Evolutionary conservation across 345 rosid genomes (phyloP).

Genomic region (Euphorbia tirucalli): DNA sequence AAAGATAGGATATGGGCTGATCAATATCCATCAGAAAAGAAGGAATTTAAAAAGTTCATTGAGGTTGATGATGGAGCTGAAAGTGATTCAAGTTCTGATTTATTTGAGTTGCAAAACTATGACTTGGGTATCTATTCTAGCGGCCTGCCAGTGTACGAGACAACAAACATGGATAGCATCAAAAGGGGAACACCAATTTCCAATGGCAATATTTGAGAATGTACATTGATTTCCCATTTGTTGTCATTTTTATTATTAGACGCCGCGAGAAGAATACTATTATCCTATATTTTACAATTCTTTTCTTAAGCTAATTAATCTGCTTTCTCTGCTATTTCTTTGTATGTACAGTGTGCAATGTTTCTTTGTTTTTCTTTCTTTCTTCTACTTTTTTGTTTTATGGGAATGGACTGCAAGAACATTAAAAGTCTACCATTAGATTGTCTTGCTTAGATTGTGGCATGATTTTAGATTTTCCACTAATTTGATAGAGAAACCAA

Average conservation of each 20-base stretch:
- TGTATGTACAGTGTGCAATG: conserved; percentile 20
- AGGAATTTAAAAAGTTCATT: conserved; percentile 34
- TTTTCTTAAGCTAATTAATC: not conserved
- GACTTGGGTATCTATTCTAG: conserved; percentile 58
- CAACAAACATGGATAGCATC: conserved; percentile 69
- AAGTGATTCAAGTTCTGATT: conserved; percentile 95
- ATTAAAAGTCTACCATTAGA: conserved; percentile 7
- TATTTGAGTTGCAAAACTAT: conserved; percentile 83
- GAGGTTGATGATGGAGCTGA: conserved; percentile 63
- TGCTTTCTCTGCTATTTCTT: not conserved
- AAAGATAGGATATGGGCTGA: conserved; percentile 35
- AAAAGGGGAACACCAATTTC: conserved; percentile 64
- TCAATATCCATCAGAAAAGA: conserved; percentile 9
- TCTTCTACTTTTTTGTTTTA: not conserved
- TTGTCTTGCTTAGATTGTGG: conserved; percentile 23
- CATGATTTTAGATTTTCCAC: conserved; percentile 22
- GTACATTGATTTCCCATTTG: conserved; percentile 9
- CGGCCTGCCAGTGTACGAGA: conserved; percentile 88
- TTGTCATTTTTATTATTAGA: conserved; percentile 1
- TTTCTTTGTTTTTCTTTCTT: conserved; percentile 1
- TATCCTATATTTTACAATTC: conserved; percentile 3
- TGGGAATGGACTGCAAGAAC: conserved; percentile 2
- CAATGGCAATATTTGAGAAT: conserved; percentile 29
- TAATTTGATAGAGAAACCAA: conserved; percentile 8
- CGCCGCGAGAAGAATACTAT: conserved; percentile 13